Evolutionary conservation across 495 filamentous ascomycete species (phyloP).

Genomic region (Xylaria venustula): DNA sequence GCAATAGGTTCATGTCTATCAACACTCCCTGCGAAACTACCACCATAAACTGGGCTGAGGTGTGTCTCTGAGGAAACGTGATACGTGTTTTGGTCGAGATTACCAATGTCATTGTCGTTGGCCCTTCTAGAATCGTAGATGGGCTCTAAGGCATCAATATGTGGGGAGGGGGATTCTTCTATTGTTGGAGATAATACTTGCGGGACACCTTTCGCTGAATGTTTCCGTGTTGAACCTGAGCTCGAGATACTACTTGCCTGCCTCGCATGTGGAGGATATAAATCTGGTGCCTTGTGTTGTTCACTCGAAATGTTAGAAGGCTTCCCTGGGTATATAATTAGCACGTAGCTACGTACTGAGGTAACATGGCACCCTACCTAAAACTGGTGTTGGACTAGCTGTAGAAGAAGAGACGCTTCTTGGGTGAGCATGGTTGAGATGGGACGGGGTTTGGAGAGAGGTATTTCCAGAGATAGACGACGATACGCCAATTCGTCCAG

Average conservation of each 20-base stretch:
- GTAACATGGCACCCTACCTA: background rate
- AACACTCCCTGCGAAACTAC: background rate
- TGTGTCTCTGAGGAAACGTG: background rate
- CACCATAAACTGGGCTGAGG: background rate
- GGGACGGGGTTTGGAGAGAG: constrained; percentile 25
- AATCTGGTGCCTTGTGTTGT: background rate
- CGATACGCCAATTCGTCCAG: constrained; percentile 1
- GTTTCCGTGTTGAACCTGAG: constrained; percentile 19
- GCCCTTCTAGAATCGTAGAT: background rate
- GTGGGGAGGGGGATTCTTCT: constrained; percentile 28
- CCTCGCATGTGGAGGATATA: background rate
- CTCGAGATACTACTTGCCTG: constrained; percentile 18
- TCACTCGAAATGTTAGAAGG: background rate
- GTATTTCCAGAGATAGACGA: constrained; percentile 33
- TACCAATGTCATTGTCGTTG: background rate
- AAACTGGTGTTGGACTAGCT: constrained; percentile 28
- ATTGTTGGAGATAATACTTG: constrained; percentile 31
- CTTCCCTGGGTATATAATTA: background rate
- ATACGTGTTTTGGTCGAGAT: background rate
- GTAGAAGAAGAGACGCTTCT: constrained; percentile 22
- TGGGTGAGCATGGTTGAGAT: constrained; percentile 21
- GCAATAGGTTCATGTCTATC: background rate
- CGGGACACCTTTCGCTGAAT: constrained; percentile 17
- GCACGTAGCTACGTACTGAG: background rate
- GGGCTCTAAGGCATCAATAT: background rate